These are phyloP conservation scores for Arthromyces matolae DNA, from an alignment of 768 basidiomycete genomes.

Conservation along the genomic window DNA sequence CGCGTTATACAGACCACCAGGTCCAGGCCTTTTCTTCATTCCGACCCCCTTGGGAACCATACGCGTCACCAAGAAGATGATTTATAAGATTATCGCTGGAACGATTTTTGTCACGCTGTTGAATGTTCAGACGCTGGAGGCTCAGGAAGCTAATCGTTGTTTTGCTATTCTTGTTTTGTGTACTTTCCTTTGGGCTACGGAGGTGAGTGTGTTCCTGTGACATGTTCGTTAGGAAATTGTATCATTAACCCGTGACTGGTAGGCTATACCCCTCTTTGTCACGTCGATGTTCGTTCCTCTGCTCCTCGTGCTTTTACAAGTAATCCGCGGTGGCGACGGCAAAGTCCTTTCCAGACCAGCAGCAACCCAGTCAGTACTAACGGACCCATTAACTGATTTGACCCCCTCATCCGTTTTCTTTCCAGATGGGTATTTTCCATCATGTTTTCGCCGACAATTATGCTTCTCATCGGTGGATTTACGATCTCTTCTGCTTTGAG, in stretches of 20 bases:
- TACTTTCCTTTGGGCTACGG: slow-evolving; percentile 94
- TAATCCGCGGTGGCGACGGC: slow-evolving; percentile 62
- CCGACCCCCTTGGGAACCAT: slow-evolving; percentile 66
- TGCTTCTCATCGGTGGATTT: slow-evolving; percentile 97
- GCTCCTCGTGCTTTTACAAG: slow-evolving; percentile 78
- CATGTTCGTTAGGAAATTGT: not conserved
- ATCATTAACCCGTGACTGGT: not conserved
- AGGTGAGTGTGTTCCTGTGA: slow-evolving; percentile 61
- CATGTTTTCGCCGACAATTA: slow-evolving; percentile 98
- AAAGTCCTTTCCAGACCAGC: slow-evolving; percentile 52
- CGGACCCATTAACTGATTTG: too few relatives aligned
- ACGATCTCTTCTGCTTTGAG: slow-evolving; percentile 95
- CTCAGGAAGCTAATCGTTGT: slow-evolving; percentile 78
- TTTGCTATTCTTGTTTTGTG: slow-evolving; percentile 87
- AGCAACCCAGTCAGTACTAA: slow-evolving; percentile 82
- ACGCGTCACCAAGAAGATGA: slow-evolving; percentile 57
- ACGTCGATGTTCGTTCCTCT: slow-evolving; percentile 89
- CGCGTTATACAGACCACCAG: slow-evolving; percentile 42
- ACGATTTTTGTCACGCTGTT: slow-evolving; percentile 58
- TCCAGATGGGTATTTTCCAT: slow-evolving; percentile 82
- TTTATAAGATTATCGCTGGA: slow-evolving; percentile 57
- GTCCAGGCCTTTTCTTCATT: slow-evolving; percentile 48
- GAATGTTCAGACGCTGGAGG: slow-evolving; percentile 55
- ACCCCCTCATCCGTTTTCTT: too few relatives aligned
- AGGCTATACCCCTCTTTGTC: slow-evolving; percentile 98